phyloP scores from a whole-genome alignment of 1,284 basidiomycete genomes.

The Melanopsichium pennsylvanicum region DNA sequence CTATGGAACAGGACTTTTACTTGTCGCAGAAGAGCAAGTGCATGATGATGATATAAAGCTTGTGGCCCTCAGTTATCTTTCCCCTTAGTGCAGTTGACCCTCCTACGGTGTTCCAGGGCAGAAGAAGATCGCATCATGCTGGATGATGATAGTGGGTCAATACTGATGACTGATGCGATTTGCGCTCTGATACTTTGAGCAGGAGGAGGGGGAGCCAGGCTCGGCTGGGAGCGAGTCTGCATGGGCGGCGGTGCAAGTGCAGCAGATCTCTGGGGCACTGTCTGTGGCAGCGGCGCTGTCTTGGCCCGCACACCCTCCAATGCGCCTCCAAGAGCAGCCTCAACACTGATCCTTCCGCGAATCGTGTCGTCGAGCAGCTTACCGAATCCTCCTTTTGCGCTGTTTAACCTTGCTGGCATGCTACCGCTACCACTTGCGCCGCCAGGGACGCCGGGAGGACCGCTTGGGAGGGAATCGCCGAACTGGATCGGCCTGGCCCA shows the following conservation, averaged over 20 bases:
- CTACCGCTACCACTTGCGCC: neutral
- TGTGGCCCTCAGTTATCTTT: conserved; percentile 26
- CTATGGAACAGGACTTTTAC: too few species aligned
- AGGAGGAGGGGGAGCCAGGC: neutral
- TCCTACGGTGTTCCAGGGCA: conserved; percentile 6
- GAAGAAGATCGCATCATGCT: conserved; percentile 3
- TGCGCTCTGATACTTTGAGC: neutral
- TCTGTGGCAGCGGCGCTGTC: conserved; percentile 6
- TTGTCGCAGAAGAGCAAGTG: too few species aligned
- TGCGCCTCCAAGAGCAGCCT: conserved; percentile 38
- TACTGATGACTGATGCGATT: neutral
- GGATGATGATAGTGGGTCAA: conserved; percentile 12
- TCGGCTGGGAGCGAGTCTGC: neutral
- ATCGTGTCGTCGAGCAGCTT: conserved; percentile 47
- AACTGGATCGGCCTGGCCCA: conserved; percentile 62
- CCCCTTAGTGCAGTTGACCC: conserved; percentile 22
- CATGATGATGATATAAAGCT: too few species aligned
- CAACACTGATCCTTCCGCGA: conserved; percentile 49
- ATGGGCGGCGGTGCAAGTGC: neutral
- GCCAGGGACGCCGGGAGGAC: neutral
- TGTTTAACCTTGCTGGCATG: neutral
- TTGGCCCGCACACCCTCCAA: conserved; percentile 20
- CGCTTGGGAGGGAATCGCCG: conserved; percentile 50
- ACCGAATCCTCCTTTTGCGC: conserved; percentile 23
- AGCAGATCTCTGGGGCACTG: neutral